A percentile compares a stretch with the other conserved stretches of the same genome.
Conservation (phyloP, 106 monocot species). For the Acorus calamus region DNA sequence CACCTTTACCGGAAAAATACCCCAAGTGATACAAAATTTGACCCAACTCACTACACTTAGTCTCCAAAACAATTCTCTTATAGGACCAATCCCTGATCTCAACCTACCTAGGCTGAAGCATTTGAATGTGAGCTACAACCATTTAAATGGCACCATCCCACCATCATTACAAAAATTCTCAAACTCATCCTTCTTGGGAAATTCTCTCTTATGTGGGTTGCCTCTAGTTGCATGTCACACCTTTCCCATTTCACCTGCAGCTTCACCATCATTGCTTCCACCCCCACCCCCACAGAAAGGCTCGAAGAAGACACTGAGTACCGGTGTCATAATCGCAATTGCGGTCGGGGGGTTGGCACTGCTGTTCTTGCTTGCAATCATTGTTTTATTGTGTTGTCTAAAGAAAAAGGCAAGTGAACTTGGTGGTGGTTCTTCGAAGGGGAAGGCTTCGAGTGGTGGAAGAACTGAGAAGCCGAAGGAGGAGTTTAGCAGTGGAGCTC, state of each 20-base stretch:
- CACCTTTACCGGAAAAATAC: constrained; percentile 15
- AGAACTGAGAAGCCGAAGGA: constrained; percentile 34
- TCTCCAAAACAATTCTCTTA: constrained; percentile 9
- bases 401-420: constrained; percentile 30
- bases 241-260: no score
- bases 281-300: no score
- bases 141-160: constrained; percentile 13
- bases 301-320: constrained; percentile 23
- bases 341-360: constrained; percentile 30
- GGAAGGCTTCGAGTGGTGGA: constrained; percentile 8
- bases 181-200: constrained; percentile 13
- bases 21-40: not conserved
- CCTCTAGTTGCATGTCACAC: not conserved
- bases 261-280: no score
- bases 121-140: constrained; percentile 16
- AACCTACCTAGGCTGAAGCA: not conserved
- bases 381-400: constrained; percentile 32
- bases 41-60: constrained; percentile 1
- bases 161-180: constrained; percentile 1
- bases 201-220: constrained; percentile 16
- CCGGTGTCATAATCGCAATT: constrained; percentile 40
- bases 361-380: constrained; percentile 25
- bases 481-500: constrained; percentile 56
- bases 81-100: constrained; percentile 10
- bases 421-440: constrained; percentile 2